Conservation (phyloP, 2,329 filamentous ascomycete genomes). For the Phialocephala subalpina region DNA sequence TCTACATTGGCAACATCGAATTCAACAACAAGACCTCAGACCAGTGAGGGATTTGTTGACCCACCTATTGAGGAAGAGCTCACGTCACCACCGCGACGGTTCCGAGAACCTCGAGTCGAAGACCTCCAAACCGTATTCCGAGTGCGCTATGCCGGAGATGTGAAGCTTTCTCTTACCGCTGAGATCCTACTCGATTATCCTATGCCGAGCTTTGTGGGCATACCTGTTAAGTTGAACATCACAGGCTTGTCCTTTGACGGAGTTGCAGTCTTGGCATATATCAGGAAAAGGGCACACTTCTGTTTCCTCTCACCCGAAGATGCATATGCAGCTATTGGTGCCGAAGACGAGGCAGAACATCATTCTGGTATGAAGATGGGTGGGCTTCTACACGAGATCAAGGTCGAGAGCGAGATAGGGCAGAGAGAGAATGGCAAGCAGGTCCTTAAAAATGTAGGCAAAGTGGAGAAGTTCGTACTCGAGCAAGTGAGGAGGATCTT, state of each 20-base stretch:
- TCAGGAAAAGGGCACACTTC: conserved; percentile 88
- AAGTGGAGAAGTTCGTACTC: conserved; percentile 96
- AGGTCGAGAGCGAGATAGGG: conserved; percentile 97
- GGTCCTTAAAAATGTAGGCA: conserved; percentile 96
- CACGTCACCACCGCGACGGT: conserved; percentile 55
- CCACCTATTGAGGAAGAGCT: conserved; percentile 42
- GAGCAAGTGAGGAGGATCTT: conserved; percentile 97
- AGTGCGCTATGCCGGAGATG: conserved; percentile 87
- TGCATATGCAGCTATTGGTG: conserved; percentile 72
- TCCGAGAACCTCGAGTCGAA: conserved; percentile 79
- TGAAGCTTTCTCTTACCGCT: conserved; percentile 88
- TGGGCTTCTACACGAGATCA: conserved; percentile 88
- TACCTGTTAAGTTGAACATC: conserved; percentile 93
- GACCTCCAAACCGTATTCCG: conserved; percentile 94
- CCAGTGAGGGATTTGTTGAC: conserved; percentile 55
- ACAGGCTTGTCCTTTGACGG: conserved; percentile 96
- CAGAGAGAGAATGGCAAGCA: conserved; percentile 91
- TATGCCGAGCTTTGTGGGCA: conserved; percentile 97
- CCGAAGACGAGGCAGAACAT: conserved; percentile 34
- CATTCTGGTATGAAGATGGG: conserved; percentile 61
- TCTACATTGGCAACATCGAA: conserved; percentile 66
- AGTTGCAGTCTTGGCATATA: conserved; percentile 90
- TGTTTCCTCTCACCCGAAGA: conserved; percentile 95
- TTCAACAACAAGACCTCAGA: conserved; percentile 63
- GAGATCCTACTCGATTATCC: conserved; percentile 97